Percentiles rank a stretch among this genome's conserved stretches.
Conservation (phyloP, 2,329 filamentous ascomycete species). For the Beauveria bassiana region DNA sequence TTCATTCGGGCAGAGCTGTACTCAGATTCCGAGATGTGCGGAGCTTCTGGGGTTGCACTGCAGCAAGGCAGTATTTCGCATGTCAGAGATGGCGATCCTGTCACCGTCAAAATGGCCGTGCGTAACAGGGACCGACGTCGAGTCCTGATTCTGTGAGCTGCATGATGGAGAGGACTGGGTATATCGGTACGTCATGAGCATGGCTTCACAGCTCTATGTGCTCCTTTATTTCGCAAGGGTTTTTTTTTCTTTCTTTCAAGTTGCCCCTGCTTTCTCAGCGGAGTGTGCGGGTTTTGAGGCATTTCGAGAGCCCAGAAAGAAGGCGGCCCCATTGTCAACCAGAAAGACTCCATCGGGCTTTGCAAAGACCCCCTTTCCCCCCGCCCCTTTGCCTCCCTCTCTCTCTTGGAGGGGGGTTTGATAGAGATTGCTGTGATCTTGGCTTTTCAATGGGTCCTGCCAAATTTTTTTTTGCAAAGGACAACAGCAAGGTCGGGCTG, state of each 20-base stretch:
- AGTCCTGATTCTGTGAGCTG: background rate
- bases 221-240: background rate
- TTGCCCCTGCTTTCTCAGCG: too few relatives aligned
- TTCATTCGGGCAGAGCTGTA: background rate
- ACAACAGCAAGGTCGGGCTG: too few relatives aligned
- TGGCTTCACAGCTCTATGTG: background rate
- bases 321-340: too few relatives aligned
- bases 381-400: too few relatives aligned
- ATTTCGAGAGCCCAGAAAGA: background rate
- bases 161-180: background rate
- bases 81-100: background rate
- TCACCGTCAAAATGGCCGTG: background rate
- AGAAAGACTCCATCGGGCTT: too few relatives aligned
- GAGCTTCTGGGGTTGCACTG: background rate
- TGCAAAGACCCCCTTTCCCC: too few relatives aligned
- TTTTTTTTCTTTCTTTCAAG: background rate
- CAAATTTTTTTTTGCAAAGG: too few relatives aligned
- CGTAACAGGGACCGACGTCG: background rate
- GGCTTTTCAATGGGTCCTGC: too few relatives aligned
- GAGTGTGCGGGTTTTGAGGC: too few relatives aligned
- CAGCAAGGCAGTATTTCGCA: background rate
- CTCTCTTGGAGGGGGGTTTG: too few relatives aligned
- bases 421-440: too few relatives aligned
- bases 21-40: background rate
- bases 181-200: background rate